Evolutionary conservation across 345 rosid species (phyloP), one percentile per base, ranked within the genome.

Genomic region (Pistacia integerrima): DNA sequence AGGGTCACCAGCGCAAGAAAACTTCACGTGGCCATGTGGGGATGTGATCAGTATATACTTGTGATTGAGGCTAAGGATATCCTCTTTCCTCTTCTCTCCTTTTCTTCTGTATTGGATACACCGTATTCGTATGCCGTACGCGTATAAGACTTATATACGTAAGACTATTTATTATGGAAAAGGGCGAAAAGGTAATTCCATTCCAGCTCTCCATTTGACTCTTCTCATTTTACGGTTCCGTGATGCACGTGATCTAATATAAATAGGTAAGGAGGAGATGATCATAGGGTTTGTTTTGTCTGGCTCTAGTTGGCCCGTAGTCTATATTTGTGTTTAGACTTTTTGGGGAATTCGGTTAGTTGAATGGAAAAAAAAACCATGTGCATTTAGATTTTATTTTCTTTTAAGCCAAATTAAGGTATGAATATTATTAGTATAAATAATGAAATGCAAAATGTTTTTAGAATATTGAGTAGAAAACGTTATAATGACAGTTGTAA

Each of bases 11-110:
- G 11, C 62, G 17, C 16, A 69, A 8, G 60, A 70, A 33, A 70
- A n/a, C 51, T 4, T 33, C 74, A 28, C 59, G 44, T 68, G 72
- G 22, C 59, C 72, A 70, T 64, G 51, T 55, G 49, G 73, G 49
- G 7, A 28, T 5, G 61, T 14, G 46, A 9, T 17, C 44, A 8
- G 9, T 11, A 55, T 70, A 70, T 70, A 10, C 63, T 18, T 18
- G 33, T 8, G 49, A 17, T 33, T 10, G 49, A 55, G 30, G 30
- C 10, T 70, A 54, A 35, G 64, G 9, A 70, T 38, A 36, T 70
- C 25, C 61, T 17, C 20, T 12, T 38, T 8, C 18, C 25, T n/a
- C 56, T 6, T 3, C n/a, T 3, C 33, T 22, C 22, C 22, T 22
- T 22, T 22, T 22, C 22, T 22, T 52, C 7, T 16, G 18, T 16